Conservation (phyloP, 2,329 filamentous ascomycete genomes). For the Verticillium tricorpus region DNA sequence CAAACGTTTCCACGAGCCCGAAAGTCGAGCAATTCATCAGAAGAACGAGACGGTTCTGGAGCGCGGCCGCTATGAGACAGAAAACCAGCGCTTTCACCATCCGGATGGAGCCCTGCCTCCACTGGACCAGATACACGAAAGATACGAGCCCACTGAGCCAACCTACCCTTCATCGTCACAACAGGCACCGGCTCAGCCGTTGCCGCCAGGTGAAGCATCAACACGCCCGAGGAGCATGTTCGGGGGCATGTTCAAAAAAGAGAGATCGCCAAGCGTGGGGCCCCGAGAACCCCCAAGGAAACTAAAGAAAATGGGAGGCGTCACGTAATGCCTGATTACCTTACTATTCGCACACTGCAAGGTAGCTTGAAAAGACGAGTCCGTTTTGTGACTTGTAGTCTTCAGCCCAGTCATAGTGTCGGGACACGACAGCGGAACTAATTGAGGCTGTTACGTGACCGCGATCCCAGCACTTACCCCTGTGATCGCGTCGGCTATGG, state of each 20-base stretch:
- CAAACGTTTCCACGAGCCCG: conserved; percentile 9
- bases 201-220: background rate
- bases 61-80: conserved; percentile 10
- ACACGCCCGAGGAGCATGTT: background rate
- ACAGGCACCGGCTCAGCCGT: background rate
- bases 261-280: background rate
- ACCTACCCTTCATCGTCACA: background rate
- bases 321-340: background rate
- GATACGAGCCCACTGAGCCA: background rate
- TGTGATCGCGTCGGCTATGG: no score
- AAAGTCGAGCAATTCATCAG: conserved; percentile 7
- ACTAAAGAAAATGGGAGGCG: conserved; percentile 1
- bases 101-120: conserved; percentile 2
- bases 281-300: background rate
- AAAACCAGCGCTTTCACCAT: conserved; percentile 8
- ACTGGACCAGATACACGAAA: background rate
- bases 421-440: no score
- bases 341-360: background rate
- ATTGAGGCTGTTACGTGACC: no score
- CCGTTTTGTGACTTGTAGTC: background rate
- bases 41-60: conserved; percentile 11
- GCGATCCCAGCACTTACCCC: no score
- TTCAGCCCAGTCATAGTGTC: background rate
- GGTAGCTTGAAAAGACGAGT: background rate
- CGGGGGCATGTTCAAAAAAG: conserved; percentile 4